These are phyloP conservation scores for Suillus decipiens DNA, from an alignment of 768 basidiomycete species.

Conservation along the genomic window DNA sequence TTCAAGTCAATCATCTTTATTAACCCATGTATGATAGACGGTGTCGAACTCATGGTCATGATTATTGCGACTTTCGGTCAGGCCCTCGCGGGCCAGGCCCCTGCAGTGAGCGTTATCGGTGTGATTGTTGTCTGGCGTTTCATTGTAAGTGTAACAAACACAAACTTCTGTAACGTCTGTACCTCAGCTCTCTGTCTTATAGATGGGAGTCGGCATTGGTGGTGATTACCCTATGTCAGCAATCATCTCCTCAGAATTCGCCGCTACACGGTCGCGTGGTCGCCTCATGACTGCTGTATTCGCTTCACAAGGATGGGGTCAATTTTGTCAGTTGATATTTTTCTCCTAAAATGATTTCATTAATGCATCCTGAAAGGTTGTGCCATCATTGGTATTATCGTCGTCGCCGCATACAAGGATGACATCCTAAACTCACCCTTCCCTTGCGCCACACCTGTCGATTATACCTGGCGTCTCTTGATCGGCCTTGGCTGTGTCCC, in stretches of 20 bases:
- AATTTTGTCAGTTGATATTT: conserved; percentile 51
- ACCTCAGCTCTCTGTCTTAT: not conserved
- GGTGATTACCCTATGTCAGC: conserved; percentile 88
- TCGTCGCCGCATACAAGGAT: conserved; percentile 68
- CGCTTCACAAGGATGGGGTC: conserved; percentile 85
- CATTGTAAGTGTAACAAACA: conserved; percentile 42
- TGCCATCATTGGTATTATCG: conserved; percentile 63
- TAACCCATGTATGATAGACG: conserved; percentile 34
- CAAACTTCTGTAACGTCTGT: not conserved
- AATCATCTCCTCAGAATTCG: conserved; percentile 89
- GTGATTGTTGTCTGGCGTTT: conserved; percentile 85
- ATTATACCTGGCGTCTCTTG: conserved; percentile 83
- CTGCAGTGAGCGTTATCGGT: conserved; percentile 72
- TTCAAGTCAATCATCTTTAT: not conserved
- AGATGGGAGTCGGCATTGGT: conserved; percentile 84
- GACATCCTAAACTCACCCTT: conserved; percentile 47
- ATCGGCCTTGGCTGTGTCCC: conserved; percentile 89
- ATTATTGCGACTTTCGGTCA: conserved; percentile 80
- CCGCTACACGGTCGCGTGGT: conserved; percentile 73
- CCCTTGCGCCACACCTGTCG: conserved; percentile 51
- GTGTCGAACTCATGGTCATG: conserved; percentile 71
- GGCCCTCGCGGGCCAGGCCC: conserved; percentile 68
- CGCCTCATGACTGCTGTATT: conserved; percentile 91
- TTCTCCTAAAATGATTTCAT: not conserved
- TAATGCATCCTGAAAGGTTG: conserved; percentile 43